Evolutionary conservation across 768 basidiomycete genomes (phyloP).

Genomic region (Rhodotorula sphaerocarpa): DNA sequence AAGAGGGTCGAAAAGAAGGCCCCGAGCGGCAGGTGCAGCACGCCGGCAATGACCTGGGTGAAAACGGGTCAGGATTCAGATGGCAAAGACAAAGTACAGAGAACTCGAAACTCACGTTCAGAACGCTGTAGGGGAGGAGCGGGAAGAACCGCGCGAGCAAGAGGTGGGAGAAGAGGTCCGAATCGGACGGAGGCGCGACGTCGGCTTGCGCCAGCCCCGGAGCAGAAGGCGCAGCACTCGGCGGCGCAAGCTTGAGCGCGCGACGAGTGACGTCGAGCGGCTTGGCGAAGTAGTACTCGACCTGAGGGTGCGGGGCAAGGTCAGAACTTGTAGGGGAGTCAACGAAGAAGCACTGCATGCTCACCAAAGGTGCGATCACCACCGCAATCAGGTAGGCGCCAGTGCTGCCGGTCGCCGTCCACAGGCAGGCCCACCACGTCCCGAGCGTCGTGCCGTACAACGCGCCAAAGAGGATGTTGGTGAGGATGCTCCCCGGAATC

Average conservation of each 20-base stretch:
- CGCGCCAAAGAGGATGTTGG: constrained; percentile 40
- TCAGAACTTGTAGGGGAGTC: neutral
- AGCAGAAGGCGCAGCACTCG: neutral
- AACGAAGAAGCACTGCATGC: no score
- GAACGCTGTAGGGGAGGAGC: constrained; percentile 37
- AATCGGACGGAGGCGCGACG: constrained; percentile 15
- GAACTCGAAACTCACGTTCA: constrained; percentile 32
- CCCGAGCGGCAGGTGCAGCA: constrained; percentile 35
- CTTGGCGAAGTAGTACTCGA: constrained; percentile 38
- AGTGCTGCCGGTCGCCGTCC: constrained; percentile 38
- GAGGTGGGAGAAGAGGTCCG: constrained; percentile 38
- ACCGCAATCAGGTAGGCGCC: constrained; percentile 38
- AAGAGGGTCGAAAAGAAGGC: constrained; percentile 39
- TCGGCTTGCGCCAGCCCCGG: neutral
- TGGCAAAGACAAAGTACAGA: neutral
- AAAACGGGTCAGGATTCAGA: neutral
- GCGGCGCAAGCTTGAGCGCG: constrained; percentile 27
- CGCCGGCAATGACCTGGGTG: constrained; percentile 37
- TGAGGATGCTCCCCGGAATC: constrained; percentile 37
- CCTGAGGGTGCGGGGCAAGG: neutral
- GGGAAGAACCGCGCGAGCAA: constrained; percentile 40
- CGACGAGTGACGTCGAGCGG: constrained; percentile 33
- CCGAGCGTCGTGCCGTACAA: constrained; percentile 37
- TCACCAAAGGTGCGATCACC: constrained; percentile 37
- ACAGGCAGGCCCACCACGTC: constrained; percentile 36